Conservation (phyloP, 345 rosid species). For the Streptanthus diversifolius region DNA sequence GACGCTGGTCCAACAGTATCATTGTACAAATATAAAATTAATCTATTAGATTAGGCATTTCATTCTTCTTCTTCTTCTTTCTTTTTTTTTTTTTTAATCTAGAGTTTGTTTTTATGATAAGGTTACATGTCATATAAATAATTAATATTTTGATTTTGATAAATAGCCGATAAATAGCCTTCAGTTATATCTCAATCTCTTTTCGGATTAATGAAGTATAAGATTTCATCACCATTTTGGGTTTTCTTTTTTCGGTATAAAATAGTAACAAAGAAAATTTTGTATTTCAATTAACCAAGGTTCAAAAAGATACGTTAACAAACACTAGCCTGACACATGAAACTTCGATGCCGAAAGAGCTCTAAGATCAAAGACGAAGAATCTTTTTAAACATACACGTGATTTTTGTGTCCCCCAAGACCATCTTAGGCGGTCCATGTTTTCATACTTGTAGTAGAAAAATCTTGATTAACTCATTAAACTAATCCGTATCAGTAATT, state of each 20-base stretch:
- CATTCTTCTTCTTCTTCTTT: no score
- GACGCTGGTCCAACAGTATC: constrained; percentile 20
- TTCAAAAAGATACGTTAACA: not conserved
- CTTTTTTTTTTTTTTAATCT: not conserved
- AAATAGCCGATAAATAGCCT: not conserved
- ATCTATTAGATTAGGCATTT: not conserved
- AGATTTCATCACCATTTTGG: not conserved
- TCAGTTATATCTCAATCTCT: not conserved
- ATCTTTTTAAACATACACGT: constrained; percentile 31
- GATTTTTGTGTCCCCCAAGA: constrained; percentile 33
- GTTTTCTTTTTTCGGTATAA: not conserved
- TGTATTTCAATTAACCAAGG: not conserved
- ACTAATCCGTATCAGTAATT: constrained; percentile 16
- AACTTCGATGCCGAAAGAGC: constrained; percentile 37
- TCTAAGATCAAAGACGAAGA: constrained; percentile 30
- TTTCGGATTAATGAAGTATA: not conserved
- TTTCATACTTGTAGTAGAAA: constrained; percentile 10
- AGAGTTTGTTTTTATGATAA: not conserved
- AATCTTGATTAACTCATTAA: constrained; percentile 14
- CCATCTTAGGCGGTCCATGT: constrained; percentile 34
- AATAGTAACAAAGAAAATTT: not conserved
- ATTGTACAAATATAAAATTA: not conserved
- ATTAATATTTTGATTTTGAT: not conserved
- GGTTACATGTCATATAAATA: not conserved
- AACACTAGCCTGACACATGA: constrained; percentile 33